Base-by-base conservation (phyloP, 768 basidiomycete species). In the Boletales sp. region DNA sequence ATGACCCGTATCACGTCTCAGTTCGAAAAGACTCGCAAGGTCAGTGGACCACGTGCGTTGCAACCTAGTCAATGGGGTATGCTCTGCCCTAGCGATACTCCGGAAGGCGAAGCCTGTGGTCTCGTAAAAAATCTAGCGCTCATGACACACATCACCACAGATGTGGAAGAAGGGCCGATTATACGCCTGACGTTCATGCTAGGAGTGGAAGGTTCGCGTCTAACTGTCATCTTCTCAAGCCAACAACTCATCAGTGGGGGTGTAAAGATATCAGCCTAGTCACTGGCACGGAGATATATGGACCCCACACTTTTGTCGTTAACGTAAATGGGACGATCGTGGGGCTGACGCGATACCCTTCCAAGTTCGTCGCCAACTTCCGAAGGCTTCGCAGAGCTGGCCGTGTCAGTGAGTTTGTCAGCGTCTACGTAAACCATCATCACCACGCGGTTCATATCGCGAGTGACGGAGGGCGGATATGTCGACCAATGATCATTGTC, bases 41-140 rank as follows among this genome's bases (percentile, higher is more conserved):
- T 99, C 52, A 95, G 92, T 57, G 96, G 96, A 37, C 96, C 96
- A 30, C 83, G 96, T 60, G 94, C 95, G 18, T 70, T 99, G 53
- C 96, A 99, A 65, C 95, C 96, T 5, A 91, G 87, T 77, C 96
- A 99, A 70, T 99, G 96, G 96, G 96, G 96, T 34, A 90, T 99
- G 75, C 75, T 98, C 17, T 99, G 96, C 72, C 92, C 96, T 1
- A 93, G 90, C 65, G 96, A 99, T 69, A 99, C 96, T 0, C 96
- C 96, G 0, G 96, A 99, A 84, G 96, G 96, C 65, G 96, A 99
- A 72, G 96, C 96, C 15, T 99, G 96, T 64, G 96, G 96, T 21
- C 73, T 99, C 51, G 96, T 99, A 41, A 99, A 99, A 75, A 99
- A 99, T 70, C 73, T 99, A 54, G 96, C 96, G 4, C 75, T 99